Base-by-base conservation (phyloP, 2,329 filamentous ascomycete species). In the Trichoderma koningiopsis region DNA sequence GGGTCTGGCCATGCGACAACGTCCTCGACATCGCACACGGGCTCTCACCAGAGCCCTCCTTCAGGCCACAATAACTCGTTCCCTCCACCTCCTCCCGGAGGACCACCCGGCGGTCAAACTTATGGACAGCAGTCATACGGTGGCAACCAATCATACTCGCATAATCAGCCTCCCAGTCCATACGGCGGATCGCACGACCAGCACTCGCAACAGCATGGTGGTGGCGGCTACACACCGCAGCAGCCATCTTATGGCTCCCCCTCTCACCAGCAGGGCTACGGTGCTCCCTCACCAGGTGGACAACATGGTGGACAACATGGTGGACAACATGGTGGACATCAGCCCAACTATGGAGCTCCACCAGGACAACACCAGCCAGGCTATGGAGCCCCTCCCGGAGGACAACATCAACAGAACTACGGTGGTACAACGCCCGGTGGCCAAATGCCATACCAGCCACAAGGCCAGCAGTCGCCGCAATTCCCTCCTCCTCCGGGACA, bases 1-100 rank as follows among this genome's bases (percentile, higher is more conserved):
- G 31, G 71, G 70, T 67, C 63, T 35, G 24, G 33, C 16, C 56
- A 60, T 33, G 35, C 47, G 10, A 29, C 73, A 73, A 49, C 72
- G 14, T 70, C 72, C 14, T 69, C 75, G 33, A 72, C 74, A 67
- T 72, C 76, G 35, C 77, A 77, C n/a, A 72, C 76, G 60, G 79
- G 65, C 53, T 74, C 78, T 31, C 74, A 76, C 7, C 74, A 77
- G 71, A 68, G 52, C 37, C 43, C 60, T 11, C 40, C 66, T 10
- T 29, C 52, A 5, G 61, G 61, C 57, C 24, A 52, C 22, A 56
- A 22, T 27, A 68, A 73, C 67, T 73, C 70, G 22, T 73, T 71
- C 35, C 72, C 73, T 5, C 63, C 71, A 19, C 58, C 71, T 6
- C 70, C 71, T 43, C 72, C 71, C 27, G 72, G 72, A 53, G 68